Percentiles rank a stretch among this genome's conserved stretches.
These are phyloP conservation scores for Suillus decipiens DNA, from an alignment of 768 basidiomycete genomes.

Conservation along the genomic window DNA sequence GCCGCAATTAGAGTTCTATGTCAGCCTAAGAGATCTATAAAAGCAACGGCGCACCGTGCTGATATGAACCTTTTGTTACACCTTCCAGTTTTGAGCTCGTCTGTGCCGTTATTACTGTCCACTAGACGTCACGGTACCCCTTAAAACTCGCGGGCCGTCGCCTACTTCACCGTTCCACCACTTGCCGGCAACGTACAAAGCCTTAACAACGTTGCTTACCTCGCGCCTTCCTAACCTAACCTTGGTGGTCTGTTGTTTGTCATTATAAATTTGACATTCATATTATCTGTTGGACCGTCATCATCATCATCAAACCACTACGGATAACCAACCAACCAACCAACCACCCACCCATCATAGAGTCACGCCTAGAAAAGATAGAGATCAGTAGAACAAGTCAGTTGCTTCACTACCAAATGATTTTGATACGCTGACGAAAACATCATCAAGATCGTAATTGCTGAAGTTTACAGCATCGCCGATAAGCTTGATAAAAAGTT, in stretches of 20 bases:
- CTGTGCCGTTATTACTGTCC: constrained; percentile 5
- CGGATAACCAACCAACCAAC: background rate
- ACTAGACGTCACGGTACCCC: constrained; percentile 6
- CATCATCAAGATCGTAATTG: constrained; percentile 8
- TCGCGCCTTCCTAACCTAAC: constrained; percentile 11
- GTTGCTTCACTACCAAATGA: constrained; percentile 15
- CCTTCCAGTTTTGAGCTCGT: constrained; percentile 19
- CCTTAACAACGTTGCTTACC: constrained; percentile 6
- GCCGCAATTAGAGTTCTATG: constrained; percentile 33
- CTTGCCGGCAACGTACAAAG: constrained; percentile 17
- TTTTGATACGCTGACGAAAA: constrained; percentile 20
- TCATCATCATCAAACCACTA: background rate
- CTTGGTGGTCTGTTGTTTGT: constrained; percentile 5
- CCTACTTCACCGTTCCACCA: constrained; percentile 2
- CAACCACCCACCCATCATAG: constrained; percentile 3
- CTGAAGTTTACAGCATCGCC: constrained; percentile 15
- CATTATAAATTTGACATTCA: constrained; percentile 8
- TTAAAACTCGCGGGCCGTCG: constrained; percentile 8
- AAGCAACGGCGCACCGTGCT: constrained; percentile 18
- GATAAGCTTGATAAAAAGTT: constrained; percentile 16
- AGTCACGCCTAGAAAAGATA: constrained; percentile 9
- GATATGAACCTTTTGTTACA: constrained; percentile 14
- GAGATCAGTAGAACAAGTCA: constrained; percentile 19
- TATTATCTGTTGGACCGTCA: constrained; percentile 1
- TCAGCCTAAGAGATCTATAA: constrained; percentile 31